Conservation (phyloP, 768 basidiomycete genomes). For the Macrolepiota albuminosa region DNA sequence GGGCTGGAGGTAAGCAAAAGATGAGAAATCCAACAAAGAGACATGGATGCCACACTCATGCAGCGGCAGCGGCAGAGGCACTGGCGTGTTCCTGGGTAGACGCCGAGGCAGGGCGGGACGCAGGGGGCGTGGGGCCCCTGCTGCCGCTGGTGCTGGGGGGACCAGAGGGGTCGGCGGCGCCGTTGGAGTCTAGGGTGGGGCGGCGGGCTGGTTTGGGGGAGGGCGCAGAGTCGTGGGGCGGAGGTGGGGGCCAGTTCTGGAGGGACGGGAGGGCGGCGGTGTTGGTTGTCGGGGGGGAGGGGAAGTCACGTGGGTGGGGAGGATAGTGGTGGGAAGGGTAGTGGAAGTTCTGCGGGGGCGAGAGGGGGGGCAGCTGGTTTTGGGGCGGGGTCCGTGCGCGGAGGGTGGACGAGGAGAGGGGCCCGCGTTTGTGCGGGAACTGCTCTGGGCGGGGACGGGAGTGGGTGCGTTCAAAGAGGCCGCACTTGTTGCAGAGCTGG, state of each 20-base stretch:
- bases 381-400: not conserved
- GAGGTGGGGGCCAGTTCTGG: not conserved
- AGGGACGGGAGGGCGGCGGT: not conserved
- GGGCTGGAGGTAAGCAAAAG: not conserved
- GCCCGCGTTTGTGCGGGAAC: constrained; percentile 76
- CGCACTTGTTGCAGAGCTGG: constrained; percentile 67
- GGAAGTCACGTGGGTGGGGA: not conserved
- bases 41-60: not conserved
- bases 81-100: not conserved
- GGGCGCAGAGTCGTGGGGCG: not conserved
- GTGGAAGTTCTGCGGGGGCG: not conserved
- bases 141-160: not conserved
- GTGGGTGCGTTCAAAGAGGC: constrained; percentile 77
- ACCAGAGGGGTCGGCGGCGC: not conserved
- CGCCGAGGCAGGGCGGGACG: not conserved
- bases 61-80: not conserved
- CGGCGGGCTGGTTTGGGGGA: not conserved
- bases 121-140: not conserved
- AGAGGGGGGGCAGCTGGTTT: not conserved
- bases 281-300: not conserved
- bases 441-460: constrained; percentile 75
- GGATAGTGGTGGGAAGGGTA: not conserved
- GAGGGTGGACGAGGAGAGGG: constrained; percentile 48
- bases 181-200: not conserved
- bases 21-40: too few species aligned